Evolutionary conservation across 345 rosid species (phyloP).

Genomic region (Arabis hirsuta): DNA sequence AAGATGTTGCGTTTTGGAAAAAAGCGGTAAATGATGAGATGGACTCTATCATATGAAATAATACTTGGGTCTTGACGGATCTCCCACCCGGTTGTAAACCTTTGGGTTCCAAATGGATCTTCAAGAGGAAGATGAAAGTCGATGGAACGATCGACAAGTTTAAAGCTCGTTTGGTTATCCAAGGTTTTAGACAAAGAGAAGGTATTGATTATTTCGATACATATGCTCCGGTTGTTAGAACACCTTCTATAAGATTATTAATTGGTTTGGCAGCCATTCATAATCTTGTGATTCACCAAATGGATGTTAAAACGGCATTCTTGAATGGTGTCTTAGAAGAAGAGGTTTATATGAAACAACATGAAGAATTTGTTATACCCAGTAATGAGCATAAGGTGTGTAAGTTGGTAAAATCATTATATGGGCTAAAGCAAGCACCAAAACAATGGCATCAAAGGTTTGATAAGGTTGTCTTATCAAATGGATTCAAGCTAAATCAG

Average conservation of each 20-base stretch:
- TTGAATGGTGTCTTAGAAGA: too few relatives aligned
- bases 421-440: too few relatives aligned
- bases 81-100: too few relatives aligned
- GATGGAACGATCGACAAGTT: neutral
- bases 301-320: slow-evolving; percentile 6
- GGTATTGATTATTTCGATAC: neutral
- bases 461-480: too few relatives aligned
- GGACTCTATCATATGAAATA: too few relatives aligned
- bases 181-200: neutral
- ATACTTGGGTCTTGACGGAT: too few relatives aligned
- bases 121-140: slow-evolving; percentile 1
- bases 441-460: too few relatives aligned
- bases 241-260: neutral
- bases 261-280: neutral
- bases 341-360: too few relatives aligned
- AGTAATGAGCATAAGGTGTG: too few relatives aligned
- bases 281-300: slow-evolving; percentile 20
- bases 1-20: neutral
- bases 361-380: too few relatives aligned
- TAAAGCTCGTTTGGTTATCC: neutral
- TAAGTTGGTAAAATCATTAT: too few relatives aligned
- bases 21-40: neutral
- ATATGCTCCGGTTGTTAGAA: neutral
- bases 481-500: too few relatives aligned
- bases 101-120: neutral